Conservation (phyloP, 805 yeast genomes). For the Spathaspora gorwiae region DNA sequence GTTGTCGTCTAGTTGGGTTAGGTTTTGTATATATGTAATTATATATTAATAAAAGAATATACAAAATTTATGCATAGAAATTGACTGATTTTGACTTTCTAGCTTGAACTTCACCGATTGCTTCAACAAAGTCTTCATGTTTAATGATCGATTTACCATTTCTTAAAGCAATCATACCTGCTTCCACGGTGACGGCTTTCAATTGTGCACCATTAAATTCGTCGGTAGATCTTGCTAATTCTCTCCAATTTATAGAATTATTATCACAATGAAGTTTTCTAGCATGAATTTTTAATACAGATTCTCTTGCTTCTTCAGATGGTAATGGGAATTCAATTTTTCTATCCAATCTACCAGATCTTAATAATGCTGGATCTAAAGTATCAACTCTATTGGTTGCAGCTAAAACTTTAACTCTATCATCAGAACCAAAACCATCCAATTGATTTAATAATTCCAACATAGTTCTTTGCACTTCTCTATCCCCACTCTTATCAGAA, state of each 20-base stretch:
- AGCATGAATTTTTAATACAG: conserved; percentile 93
- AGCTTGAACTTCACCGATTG: conserved; percentile 96
- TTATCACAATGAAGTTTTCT: conserved; percentile 90
- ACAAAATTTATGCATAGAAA: conserved; percentile 70
- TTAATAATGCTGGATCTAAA: conserved; percentile 93
- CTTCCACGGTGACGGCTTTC: conserved; percentile 98
- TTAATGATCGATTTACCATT: conserved; percentile 87
- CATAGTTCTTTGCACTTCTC: conserved; percentile 47
- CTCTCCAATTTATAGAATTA: conserved; percentile 92
- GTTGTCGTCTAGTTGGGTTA: neutral
- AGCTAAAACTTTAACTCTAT: conserved; percentile 93
- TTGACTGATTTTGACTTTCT: conserved; percentile 93
- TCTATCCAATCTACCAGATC: conserved; percentile 97
- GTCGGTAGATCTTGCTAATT: conserved; percentile 95
- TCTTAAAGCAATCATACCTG: conserved; percentile 98
- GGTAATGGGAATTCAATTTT: conserved; percentile 98
- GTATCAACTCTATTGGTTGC: conserved; percentile 98
- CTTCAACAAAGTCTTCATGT: conserved; percentile 98
- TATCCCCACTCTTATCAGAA: conserved; percentile 42
- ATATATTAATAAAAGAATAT: conserved; percentile 1
- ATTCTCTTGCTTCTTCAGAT: conserved; percentile 94
- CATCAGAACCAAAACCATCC: conserved; percentile 97
- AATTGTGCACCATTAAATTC: conserved; percentile 99
- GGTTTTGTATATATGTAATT: neutral
- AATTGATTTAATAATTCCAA: conserved; percentile 45